A percentile compares a stretch with the other conserved stretches of the same genome.
phyloP scores from a whole-genome alignment of 257 asterid species.

The Solanum ossicruentum region DNA sequence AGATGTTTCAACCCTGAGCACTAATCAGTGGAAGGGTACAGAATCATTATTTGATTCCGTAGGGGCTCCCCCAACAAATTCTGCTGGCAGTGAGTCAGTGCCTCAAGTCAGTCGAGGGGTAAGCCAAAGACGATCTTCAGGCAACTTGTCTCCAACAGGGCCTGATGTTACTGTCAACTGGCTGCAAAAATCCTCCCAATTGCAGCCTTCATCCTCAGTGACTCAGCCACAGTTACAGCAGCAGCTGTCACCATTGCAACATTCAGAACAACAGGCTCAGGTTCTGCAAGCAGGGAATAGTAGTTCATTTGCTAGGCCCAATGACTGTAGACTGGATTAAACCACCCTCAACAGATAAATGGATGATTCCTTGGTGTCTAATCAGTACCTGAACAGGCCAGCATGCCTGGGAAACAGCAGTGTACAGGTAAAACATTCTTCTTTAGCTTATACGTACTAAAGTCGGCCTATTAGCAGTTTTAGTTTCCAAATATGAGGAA shows the following conservation, averaged over 20 bases:
- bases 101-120: constrained; percentile 37
- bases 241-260: constrained; percentile 21
- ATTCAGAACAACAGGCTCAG: constrained; percentile 47
- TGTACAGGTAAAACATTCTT: constrained; percentile 53
- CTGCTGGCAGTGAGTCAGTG: constrained; percentile 25
- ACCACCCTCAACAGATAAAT: neutral
- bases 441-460: neutral
- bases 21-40: constrained; percentile 34
- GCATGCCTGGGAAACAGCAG: constrained; percentile 21
- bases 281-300: constrained; percentile 59
- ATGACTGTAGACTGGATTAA: constrained; percentile 58
- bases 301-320: constrained; percentile 31
- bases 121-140: constrained; percentile 37
- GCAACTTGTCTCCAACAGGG: constrained; percentile 26
- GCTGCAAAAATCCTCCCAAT: constrained; percentile 34
- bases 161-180: constrained; percentile 38
- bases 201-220: constrained; percentile 30
- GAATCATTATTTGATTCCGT: constrained; percentile 38
- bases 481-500: neutral
- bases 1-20: constrained; percentile 25
- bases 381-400: constrained; percentile 22
- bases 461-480: neutral
- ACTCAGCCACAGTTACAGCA: constrained; percentile 26
- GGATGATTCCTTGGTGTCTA: constrained; percentile 16
- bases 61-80: constrained; percentile 26